Evolutionary conservation across 202 grass and related monocot genomes (phyloP), one percentile per base, ranked within the genome.

Genomic region (Setaria italica): DNA sequence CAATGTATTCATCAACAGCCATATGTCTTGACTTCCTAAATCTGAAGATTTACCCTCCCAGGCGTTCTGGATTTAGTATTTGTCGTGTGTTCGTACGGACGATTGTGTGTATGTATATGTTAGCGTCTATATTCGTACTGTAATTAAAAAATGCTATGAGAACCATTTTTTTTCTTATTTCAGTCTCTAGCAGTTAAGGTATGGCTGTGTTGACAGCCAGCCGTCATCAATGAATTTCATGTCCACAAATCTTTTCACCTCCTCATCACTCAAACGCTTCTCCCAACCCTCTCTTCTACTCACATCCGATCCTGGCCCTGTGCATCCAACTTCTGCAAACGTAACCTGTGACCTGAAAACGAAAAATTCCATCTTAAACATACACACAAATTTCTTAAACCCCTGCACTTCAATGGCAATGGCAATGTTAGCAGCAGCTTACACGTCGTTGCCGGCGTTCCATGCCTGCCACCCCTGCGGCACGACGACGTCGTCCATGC

Each of bases 391-490:
- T 33, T 63, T 34, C 5, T 33, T 14, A 56, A 56, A n/a, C 54
- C 37, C 37, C 37, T 39, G 37, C 37, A 39, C 5, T 39, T 39
- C 37, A 35, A 39, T 4, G 37, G 37, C 37, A 39, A 16, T 34
- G 70, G 29, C 70, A 10, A 9, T 8, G 2, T 15, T 33, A 14
- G 3, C 14, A 8, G 5, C 49, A 60, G 14, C 47, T 84, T 78
- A 89, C 78, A 57, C 35, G 78, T 82, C 66, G 13, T 25, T 15
- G 76, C 32, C 77, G 10, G 70, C 60, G 0, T 70, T 0, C 94
- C 92, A 94, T 4, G 88, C 48, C 1, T 94, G 48, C 94, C 90
- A 97, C 2, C 94, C 92, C 29, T 55, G 47, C 9, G 94, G 88
- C 9, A 84, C 60, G 50, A 97, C 72, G 54, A 77, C 29, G 32